Evolutionary conservation across 2,329 filamentous ascomycete species (phyloP), one percentile per base, ranked within the genome.

Genomic region (Phyllosticta citrichinensis): DNA sequence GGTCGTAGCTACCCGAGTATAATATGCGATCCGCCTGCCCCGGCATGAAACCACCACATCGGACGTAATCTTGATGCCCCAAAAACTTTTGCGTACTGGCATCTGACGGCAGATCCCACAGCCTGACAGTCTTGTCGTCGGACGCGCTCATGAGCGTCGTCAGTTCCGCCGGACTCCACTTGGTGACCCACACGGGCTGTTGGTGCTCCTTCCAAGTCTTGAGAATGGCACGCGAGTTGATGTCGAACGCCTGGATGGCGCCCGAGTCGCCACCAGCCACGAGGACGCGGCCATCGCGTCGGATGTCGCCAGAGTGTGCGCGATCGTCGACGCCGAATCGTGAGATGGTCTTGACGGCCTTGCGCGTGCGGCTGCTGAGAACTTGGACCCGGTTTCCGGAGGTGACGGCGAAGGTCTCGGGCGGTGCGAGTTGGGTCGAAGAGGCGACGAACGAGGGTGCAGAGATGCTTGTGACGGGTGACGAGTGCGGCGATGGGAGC

Each of bases 191-290:
- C 24, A 96, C 90, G 14, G 94, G 90, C 80, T 96, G 92, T 77
- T 91, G 92, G 78, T 97, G 93, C 67, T 92, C 85, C 65, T 87
- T 86, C 93, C 94, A 99, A 57, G 93, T 97, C 79, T 94, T 93
- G 68, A 99, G 78, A 66, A 99, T 96, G 3, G 91, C 91, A 65
- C 94, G 83, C 62, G 91, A 93, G 71, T 82, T 86, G 57, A 96
- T 85, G 70, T 99, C 94, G 71, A 97, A 99, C 12, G 97, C 91
- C 75, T 99, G 95, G 66, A 99, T 89, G 64, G 87, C 86, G 62
- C 95, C 95, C 51, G 85, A 88, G 71, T 97, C 93, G 67, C 97
- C 93, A 68, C 93, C 93, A 33, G 93, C 91, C 40, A 95, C 87
- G 67, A 99, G 77, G 62, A 99, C 88, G 64, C 91, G 84, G 51